phyloP scores from a whole-genome alignment of 1,284 basidiomycete species.

The Volvariella surrecta region DNA sequence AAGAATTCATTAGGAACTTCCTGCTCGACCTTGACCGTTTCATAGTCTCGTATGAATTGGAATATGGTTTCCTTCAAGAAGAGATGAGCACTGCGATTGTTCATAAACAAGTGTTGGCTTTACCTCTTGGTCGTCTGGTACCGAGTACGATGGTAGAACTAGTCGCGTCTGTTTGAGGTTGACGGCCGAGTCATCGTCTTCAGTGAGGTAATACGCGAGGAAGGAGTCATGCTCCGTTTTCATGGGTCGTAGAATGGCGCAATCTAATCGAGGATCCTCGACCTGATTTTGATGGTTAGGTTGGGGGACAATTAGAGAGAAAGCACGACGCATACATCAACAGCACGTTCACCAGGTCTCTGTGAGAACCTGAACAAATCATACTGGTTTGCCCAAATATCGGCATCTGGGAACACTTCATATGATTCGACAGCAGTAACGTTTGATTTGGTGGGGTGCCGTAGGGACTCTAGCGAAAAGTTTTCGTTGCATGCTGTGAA shows the following conservation, averaged over 20 bases:
- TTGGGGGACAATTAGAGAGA: background rate
- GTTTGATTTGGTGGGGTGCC: slow-evolving; percentile 74
- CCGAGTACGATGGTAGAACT: slow-evolving; percentile 30
- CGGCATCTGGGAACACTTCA: slow-evolving; percentile 80
- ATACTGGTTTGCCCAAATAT: slow-evolving; percentile 87
- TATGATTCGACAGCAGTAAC: slow-evolving; percentile 78
- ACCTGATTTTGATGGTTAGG: slow-evolving; percentile 30
- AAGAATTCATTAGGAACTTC: slow-evolving; percentile 81
- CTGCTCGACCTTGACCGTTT: slow-evolving; percentile 76
- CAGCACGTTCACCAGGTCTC: slow-evolving; percentile 68
- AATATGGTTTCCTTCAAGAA: slow-evolving; percentile 51
- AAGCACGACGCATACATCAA: slow-evolving; percentile 39
- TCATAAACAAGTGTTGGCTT: slow-evolving; percentile 7
- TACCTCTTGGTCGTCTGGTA: slow-evolving; percentile 44
- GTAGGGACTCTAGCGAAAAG: slow-evolving; percentile 49
- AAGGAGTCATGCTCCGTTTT: slow-evolving; percentile 82
- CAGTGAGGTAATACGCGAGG: slow-evolving; percentile 83
- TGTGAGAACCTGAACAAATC: slow-evolving; percentile 86
- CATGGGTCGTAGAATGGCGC: slow-evolving; percentile 82
- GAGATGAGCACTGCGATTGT: background rate
- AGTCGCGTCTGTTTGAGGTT: slow-evolving; percentile 45
- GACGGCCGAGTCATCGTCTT: slow-evolving; percentile 65
- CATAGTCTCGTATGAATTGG: slow-evolving; percentile 73
- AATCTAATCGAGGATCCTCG: slow-evolving; percentile 71
- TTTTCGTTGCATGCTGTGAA: slow-evolving; percentile 60